Evolutionary conservation across 441 rosid species (phyloP).

Genomic region (Bocquillonia castaneifolia): DNA sequence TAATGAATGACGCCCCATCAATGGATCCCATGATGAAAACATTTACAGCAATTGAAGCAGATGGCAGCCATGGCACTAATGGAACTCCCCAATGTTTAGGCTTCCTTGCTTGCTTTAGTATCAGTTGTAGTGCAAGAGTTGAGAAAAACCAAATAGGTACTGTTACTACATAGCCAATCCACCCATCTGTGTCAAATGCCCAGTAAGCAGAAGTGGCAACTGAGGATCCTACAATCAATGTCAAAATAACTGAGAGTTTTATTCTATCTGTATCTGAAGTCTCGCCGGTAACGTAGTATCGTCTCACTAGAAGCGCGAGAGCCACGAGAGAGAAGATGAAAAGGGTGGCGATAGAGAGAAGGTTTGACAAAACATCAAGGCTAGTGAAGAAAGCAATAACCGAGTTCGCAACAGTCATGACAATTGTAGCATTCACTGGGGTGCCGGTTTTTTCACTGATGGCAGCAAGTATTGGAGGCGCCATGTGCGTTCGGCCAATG

Average conservation of each 20-base stretch:
- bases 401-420: constrained; percentile 52
- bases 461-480: constrained; percentile 57
- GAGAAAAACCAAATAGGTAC: constrained; percentile 56
- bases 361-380: constrained; percentile 59
- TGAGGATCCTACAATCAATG: constrained; percentile 46
- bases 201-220: constrained; percentile 41
- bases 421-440: constrained; percentile 52
- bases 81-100: constrained; percentile 83
- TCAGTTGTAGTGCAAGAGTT: constrained; percentile 37
- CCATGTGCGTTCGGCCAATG: constrained; percentile 47
- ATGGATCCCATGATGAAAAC: constrained; percentile 69
- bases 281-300: constrained; percentile 47
- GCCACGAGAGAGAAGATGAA: constrained; percentile 64
- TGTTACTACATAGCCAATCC: constrained; percentile 54
- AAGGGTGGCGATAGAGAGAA: constrained; percentile 62
- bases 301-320: constrained; percentile 53
- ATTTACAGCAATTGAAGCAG: constrained; percentile 48
- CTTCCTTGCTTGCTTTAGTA: constrained; percentile 43
- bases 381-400: constrained; percentile 61
- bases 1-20: constrained; percentile 43
- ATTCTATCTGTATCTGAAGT: constrained; percentile 43
- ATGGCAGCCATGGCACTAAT: constrained; percentile 76
- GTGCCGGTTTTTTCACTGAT: constrained; percentile 59
- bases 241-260: constrained; percentile 42
- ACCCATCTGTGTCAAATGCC: constrained; percentile 35